Evolutionary conservation across 192 early-diverging fungal species (phyloP).

Genomic region (Coemansia sp.): DNA sequence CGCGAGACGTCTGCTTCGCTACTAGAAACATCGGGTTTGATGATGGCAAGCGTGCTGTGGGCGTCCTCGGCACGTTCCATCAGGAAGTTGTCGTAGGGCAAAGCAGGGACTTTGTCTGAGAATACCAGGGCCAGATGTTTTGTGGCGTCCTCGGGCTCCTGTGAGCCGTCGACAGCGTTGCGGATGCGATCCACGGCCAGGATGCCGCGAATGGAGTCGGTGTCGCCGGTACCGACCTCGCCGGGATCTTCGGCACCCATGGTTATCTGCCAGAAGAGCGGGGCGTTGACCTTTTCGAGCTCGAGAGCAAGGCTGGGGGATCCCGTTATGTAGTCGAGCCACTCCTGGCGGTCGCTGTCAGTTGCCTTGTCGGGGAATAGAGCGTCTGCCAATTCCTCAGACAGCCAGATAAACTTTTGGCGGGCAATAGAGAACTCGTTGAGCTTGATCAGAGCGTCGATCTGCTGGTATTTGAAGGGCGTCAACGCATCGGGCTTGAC

Average conservation of each 20-base stretch:
- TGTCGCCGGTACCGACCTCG: conserved; percentile 30
- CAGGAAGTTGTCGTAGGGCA: conserved; percentile 50
- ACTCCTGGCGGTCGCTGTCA: conserved; percentile 45
- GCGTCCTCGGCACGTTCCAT: conserved; percentile 48
- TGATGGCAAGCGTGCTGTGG: conserved; percentile 54
- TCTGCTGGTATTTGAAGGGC: conserved; percentile 55
- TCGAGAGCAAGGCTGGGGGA: conserved; percentile 58
- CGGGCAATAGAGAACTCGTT: conserved; percentile 57
- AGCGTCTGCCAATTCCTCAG: conserved; percentile 37
- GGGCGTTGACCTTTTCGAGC: conserved; percentile 55
- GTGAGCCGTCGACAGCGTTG: conserved; percentile 59
- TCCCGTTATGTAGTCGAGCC: conserved; percentile 55
- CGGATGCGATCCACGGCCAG: conserved; percentile 58
- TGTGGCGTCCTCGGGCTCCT: conserved; percentile 48
- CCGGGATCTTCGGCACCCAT: conserved; percentile 57
- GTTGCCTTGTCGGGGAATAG: conserved; percentile 47
- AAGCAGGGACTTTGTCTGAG: conserved; percentile 33
- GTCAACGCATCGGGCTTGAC: conserved; percentile 62
- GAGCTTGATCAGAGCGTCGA: conserved; percentile 56
- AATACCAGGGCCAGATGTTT: conserved; percentile 55
- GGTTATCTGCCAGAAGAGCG: conserved; percentile 53
- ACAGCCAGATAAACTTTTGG: conserved; percentile 55
- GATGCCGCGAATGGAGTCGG: conserved; percentile 57
- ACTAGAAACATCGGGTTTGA: conserved; percentile 57
- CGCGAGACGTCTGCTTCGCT: conserved; percentile 24